These are phyloP conservation scores for Wallacemonas sp. DNA, from an alignment of 208 protist species.

Conservation along the genomic window DNA sequence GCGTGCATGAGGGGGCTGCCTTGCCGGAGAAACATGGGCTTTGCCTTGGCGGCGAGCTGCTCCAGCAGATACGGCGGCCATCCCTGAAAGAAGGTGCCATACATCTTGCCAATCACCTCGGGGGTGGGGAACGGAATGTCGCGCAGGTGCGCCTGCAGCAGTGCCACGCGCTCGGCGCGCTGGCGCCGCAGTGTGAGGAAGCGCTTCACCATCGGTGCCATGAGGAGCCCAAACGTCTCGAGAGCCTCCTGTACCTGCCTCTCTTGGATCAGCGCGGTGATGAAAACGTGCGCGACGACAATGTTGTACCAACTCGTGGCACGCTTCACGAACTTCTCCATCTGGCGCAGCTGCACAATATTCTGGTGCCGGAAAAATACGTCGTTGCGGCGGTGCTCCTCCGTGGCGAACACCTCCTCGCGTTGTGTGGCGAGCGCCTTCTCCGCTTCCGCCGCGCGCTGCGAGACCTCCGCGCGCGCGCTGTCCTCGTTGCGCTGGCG, in stretches of 20 bases:
- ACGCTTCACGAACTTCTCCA: conserved; percentile 52
- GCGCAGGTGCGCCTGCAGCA: conserved; percentile 54
- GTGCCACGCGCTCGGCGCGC: conserved; percentile 33
- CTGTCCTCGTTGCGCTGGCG: conserved; percentile 45
- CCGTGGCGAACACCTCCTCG: conserved; percentile 26
- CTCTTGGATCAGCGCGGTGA: conserved; percentile 82
- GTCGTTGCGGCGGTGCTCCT: conserved; percentile 42
- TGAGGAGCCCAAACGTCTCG: conserved; percentile 63
- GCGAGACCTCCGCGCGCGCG: conserved; percentile 40
- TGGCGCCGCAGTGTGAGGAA: conserved; percentile 43
- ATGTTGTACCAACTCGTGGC: conserved; percentile 76
- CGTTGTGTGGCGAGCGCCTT: not conserved
- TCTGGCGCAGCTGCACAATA: conserved; percentile 47
- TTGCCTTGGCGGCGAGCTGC: conserved; percentile 59
- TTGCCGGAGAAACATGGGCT: conserved; percentile 57
- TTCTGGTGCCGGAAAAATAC: conserved; percentile 72
- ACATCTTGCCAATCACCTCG: conserved; percentile 81
- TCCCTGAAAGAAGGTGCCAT: conserved; percentile 81
- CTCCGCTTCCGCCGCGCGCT: conserved; percentile 9
- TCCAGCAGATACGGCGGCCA: conserved; percentile 77
- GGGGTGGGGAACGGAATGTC: conserved; percentile 80
- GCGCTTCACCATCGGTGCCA: conserved; percentile 70
- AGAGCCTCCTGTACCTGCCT: conserved; percentile 67
- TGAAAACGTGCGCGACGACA: conserved; percentile 81
- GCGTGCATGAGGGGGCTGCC: conserved; percentile 88